Conservation (phyloP, 2,329 filamentous ascomycete species). For the Aspergillus glaucus region DNA sequence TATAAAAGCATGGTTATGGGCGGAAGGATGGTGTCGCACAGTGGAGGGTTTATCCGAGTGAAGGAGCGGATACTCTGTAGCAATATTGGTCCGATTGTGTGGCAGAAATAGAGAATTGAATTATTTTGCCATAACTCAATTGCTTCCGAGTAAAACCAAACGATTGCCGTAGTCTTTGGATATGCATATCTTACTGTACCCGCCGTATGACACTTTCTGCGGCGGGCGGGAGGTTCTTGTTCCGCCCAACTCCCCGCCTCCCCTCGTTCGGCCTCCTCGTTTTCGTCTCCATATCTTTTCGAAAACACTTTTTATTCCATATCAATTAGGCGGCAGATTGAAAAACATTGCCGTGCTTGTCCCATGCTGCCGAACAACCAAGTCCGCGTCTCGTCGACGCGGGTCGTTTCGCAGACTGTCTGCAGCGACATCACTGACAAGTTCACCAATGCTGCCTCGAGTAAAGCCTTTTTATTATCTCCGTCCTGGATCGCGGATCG, state of each 20-base stretch:
- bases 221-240: background rate
- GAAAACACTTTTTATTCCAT: constrained; percentile 3
- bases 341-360: constrained; percentile 13
- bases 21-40: constrained; percentile 10
- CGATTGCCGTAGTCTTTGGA: constrained; percentile 1
- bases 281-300: constrained; percentile 1
- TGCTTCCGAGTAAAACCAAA: background rate
- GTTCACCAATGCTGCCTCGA: constrained; percentile 47
- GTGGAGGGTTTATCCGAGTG: constrained; percentile 14
- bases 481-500: background rate
- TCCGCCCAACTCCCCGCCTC: constrained; percentile 16
- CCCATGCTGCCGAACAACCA: constrained; percentile 31
- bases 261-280: constrained; percentile 9
- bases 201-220: background rate
- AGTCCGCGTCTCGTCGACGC: constrained; percentile 24
- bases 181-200: background rate
- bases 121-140: constrained; percentile 13
- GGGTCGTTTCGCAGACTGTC: constrained; percentile 31
- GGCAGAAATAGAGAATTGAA: constrained; percentile 24
- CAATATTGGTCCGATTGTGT: constrained; percentile 28
- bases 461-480: constrained; percentile 27
- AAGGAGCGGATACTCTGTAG: constrained; percentile 30
- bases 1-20: constrained; percentile 14
- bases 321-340: constrained; percentile 19
- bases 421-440: constrained; percentile 50